phyloP scores from a whole-genome alignment of 371 early-diverging fungal species.

The Blyttiomyces sp. region DNA sequence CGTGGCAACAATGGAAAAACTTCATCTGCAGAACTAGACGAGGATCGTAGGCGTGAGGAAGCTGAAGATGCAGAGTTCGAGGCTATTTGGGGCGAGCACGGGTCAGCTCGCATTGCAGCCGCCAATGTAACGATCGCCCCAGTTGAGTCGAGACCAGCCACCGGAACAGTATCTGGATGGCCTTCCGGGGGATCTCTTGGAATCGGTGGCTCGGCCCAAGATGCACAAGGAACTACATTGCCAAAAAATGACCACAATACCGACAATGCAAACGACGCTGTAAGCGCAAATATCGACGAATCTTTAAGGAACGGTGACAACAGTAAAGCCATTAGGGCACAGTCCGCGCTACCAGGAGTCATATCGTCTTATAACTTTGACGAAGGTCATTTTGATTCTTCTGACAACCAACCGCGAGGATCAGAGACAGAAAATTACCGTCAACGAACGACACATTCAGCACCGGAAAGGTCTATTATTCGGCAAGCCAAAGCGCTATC shows the following conservation, averaged over 20 bases:
- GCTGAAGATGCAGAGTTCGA: slow-evolving; percentile 8
- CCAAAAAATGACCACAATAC: not conserved
- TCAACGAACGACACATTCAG: not conserved
- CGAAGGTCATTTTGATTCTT: too few relatives aligned
- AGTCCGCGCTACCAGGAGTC: too few relatives aligned
- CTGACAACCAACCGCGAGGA: too few relatives aligned
- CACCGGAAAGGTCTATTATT: not conserved
- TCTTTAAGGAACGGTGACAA: too few relatives aligned
- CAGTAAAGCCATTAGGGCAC: too few relatives aligned
- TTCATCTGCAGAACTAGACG: too few relatives aligned
- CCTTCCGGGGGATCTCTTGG: too few relatives aligned
- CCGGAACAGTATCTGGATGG: not conserved
- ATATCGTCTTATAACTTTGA: too few relatives aligned
- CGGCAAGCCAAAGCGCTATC: not conserved
- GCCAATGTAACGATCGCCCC: not conserved
- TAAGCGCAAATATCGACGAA: not conserved
- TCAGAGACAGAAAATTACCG: not conserved
- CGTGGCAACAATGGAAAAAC: too few relatives aligned
- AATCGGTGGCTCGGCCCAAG: not conserved
- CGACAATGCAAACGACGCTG: not conserved
- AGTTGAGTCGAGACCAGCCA: too few relatives aligned
- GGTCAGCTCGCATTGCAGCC: not conserved
- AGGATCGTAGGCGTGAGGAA: too few relatives aligned
- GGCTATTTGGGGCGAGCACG: not conserved
- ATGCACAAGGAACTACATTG: not conserved